Evolutionary conservation across 805 yeast species (phyloP), one percentile per base, ranked within the genome.

Genomic region (Kodamaea lidongshanica): DNA sequence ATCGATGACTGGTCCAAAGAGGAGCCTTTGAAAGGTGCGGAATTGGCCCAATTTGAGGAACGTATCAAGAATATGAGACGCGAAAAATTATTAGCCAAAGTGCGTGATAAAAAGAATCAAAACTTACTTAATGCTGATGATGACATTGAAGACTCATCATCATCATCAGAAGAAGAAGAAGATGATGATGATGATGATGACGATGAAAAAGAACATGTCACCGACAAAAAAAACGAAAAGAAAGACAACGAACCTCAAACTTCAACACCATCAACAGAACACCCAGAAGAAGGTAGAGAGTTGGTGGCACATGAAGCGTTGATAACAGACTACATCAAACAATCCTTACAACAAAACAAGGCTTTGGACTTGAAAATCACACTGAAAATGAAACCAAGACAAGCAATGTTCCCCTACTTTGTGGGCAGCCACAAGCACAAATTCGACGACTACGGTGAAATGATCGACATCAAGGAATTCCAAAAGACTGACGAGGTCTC

Each of bases 381-480:
- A 5, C 44, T 47, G 27, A 64, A 67, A 20, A 57, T 64, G 52
- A 46, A 72, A 64, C 53, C 71, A 48, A 54, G 67, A 64, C 52
- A 72, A 67, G 65, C 69, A 25, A 79, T 82, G 83, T 92, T 89
- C 48, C 97, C 95, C 8, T 81, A 63, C 42, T 59, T 73, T 21
- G 69, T 72, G 1, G 40, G 41, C 15, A 38, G 48, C 6, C 70
- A 65, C 27, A 72, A 74, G 42, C 60, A 70, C 14, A 74, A 81
- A 41, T 60, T 68, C 27, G 97, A 92, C 49, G 96, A 89, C 41
- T 92, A 89, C 52, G 99, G 99, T 17, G 79, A 75, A 33, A 57
- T 78, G 2, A 77, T 88, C 12, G 77, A 79, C 38, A 69, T 70
- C 24, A 72, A 74, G 21, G 80, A 79, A 42, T 81, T 78, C 45